Percentiles rank a stretch among this genome's conserved stretches.
Conservation (phyloP, 768 basidiomycete species). For the Macrolepiota fuliginosa region DNA sequence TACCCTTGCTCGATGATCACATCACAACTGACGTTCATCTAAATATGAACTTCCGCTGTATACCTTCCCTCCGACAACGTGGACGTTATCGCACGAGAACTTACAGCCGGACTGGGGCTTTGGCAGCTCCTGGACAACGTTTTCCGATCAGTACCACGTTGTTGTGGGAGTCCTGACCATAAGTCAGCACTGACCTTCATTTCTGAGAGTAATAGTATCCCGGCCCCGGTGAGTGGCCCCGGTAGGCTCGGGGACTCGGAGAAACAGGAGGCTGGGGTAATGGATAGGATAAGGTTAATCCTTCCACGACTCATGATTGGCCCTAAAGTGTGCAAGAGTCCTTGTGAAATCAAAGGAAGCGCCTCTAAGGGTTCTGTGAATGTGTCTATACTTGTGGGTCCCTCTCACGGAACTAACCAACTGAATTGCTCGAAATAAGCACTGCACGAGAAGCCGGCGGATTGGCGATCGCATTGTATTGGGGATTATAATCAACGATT, state of each 20-base stretch:
- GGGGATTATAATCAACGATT: neutral
- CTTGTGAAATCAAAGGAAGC: neutral
- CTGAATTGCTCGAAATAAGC: slow-evolving; percentile 3
- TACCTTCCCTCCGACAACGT: slow-evolving; percentile 2
- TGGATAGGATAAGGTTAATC: neutral
- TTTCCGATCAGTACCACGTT: neutral
- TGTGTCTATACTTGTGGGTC: slow-evolving; percentile 8
- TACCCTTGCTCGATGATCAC: neutral
- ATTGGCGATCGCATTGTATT: slow-evolving; percentile 4
- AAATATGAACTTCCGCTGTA: neutral
- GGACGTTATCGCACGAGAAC: neutral
- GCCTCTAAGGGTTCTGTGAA: neutral
- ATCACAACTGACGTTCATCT: neutral
- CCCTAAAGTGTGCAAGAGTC: neutral
- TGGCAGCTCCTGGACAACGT: neutral
- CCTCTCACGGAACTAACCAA: slow-evolving; percentile 2
- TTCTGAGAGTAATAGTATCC: neutral
- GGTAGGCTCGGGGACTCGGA: neutral
- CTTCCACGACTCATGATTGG: neutral
- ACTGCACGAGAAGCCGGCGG: neutral
- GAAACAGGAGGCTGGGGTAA: neutral
- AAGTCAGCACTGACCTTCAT: neutral
- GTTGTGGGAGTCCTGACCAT: too few species aligned
- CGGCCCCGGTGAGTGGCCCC: neutral
- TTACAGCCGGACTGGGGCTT: neutral